phyloP scores from a whole-genome alignment of 306 rosid species.

The Lupinus albus region DNA sequence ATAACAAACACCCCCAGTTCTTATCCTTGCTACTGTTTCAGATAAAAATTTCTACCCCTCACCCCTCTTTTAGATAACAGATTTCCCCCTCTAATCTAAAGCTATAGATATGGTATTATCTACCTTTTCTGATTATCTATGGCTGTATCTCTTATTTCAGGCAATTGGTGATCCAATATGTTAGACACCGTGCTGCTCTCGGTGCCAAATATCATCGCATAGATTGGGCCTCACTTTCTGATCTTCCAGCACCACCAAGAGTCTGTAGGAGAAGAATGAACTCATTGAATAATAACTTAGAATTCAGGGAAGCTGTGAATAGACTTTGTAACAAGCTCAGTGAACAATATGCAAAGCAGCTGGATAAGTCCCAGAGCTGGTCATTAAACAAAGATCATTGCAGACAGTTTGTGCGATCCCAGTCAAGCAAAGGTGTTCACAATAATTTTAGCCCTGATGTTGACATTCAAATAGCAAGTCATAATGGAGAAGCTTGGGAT shows the following conservation, averaged over 20 bases:
- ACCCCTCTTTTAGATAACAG: constrained; percentile 11
- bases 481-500: constrained; percentile 75
- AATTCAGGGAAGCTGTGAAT: constrained; percentile 72
- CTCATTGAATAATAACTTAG: constrained; percentile 54
- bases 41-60: background rate
- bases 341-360: constrained; percentile 62
- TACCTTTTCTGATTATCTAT: constrained; percentile 37
- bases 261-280: constrained; percentile 76
- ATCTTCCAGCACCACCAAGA: constrained; percentile 79
- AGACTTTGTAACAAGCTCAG: constrained; percentile 81
- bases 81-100: background rate
- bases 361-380: constrained; percentile 55
- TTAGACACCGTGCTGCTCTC: constrained; percentile 71
- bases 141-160: constrained; percentile 53
- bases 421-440: constrained; percentile 41
- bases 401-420: constrained; percentile 50
- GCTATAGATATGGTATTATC: constrained; percentile 16
- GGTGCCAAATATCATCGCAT: constrained; percentile 74
- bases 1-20: background rate
- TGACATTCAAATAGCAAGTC: constrained; percentile 44
- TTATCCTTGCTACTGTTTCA: background rate
- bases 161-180: constrained; percentile 83
- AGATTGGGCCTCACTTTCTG: constrained; percentile 69
- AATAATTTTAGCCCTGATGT: constrained; percentile 31
- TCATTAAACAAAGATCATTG: constrained; percentile 51